Conservation (phyloP, 31 red algal species). For the Bonnemaisonia californica region DNA sequence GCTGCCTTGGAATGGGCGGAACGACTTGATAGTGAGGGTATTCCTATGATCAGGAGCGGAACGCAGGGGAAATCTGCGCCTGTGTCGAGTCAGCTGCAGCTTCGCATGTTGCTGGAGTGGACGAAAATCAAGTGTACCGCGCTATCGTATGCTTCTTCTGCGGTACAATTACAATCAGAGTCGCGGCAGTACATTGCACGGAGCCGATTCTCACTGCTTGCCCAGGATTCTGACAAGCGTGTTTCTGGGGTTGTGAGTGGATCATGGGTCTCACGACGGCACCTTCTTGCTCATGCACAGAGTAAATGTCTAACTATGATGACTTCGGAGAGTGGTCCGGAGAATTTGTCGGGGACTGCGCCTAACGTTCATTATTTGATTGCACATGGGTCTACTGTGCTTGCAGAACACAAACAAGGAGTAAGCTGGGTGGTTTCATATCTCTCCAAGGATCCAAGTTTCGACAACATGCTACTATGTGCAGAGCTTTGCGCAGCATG, state of each 20-base stretch:
- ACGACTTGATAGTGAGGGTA: slow-evolving; percentile 53
- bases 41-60: slow-evolving; percentile 19
- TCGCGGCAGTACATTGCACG: slow-evolving; percentile 26
- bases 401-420: slow-evolving; percentile 46
- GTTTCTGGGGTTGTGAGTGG: slow-evolving; percentile 22
- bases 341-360: background rate
- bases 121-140: slow-evolving; percentile 50
- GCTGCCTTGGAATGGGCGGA: slow-evolving; percentile 69
- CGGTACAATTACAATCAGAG: slow-evolving; percentile 25
- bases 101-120: slow-evolving; percentile 41
- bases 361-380: slow-evolving; percentile 41
- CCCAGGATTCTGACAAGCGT: background rate
- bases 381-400: slow-evolving; percentile 25
- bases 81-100: background rate
- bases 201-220: slow-evolving; percentile 44
- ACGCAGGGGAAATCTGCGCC: background rate
- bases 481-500: slow-evolving; percentile 54
- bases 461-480: slow-evolving; percentile 58
- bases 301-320: slow-evolving; percentile 41
- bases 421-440: slow-evolving; percentile 47
- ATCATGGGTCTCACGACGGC: slow-evolving; percentile 57
- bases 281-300: slow-evolving; percentile 60
- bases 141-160: slow-evolving; percentile 42
- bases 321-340: slow-evolving; percentile 9
- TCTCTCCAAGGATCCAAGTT: slow-evolving; percentile 26